Evolutionary conservation across 768 basidiomycete species (phyloP).

Genomic region (Crassisporium funariophilum): DNA sequence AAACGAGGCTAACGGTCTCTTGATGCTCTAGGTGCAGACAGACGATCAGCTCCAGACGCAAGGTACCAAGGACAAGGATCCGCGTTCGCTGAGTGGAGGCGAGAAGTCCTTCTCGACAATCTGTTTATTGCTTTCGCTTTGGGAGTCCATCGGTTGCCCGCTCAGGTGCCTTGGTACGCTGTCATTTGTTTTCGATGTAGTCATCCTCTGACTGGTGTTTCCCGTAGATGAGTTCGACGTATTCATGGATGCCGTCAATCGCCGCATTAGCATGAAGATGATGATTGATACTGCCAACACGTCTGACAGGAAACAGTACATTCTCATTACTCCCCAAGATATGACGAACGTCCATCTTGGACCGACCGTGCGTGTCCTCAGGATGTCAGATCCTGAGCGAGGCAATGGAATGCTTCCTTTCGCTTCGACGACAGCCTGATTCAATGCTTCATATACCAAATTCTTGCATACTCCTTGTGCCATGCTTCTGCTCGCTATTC

Average conservation of each 20-base stretch:
- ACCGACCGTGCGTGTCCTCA: slow-evolving; percentile 69
- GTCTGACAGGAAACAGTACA: slow-evolving; percentile 88
- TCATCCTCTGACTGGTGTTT: slow-evolving; percentile 3
- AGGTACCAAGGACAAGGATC: slow-evolving; percentile 73
- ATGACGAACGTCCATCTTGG: slow-evolving; percentile 76
- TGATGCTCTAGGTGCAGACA: slow-evolving; percentile 68
- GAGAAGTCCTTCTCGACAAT: slow-evolving; percentile 98
- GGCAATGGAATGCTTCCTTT: slow-evolving; percentile 50
- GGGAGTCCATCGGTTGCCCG: slow-evolving; percentile 95
- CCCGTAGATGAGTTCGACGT: slow-evolving; percentile 92
- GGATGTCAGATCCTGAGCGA: slow-evolving; percentile 82
- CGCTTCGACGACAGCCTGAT: slow-evolving; percentile 13
- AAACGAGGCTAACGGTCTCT: background rate
- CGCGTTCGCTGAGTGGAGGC: slow-evolving; percentile 85
- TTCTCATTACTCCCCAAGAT: slow-evolving; percentile 95
- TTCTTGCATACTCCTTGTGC: no score
- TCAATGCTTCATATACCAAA: no score
- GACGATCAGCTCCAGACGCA: slow-evolving; percentile 75
- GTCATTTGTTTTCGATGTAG: background rate
- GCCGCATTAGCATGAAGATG: slow-evolving; percentile 93
- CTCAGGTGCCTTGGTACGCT: slow-evolving; percentile 82
- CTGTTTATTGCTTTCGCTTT: slow-evolving; percentile 89
- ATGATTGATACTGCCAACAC: slow-evolving; percentile 92
- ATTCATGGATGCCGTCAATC: slow-evolving; percentile 94
- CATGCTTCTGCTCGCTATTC: no score